phyloP scores from a whole-genome alignment of 2,329 filamentous ascomycete genomes.

The Fusarium tuaranense region DNA sequence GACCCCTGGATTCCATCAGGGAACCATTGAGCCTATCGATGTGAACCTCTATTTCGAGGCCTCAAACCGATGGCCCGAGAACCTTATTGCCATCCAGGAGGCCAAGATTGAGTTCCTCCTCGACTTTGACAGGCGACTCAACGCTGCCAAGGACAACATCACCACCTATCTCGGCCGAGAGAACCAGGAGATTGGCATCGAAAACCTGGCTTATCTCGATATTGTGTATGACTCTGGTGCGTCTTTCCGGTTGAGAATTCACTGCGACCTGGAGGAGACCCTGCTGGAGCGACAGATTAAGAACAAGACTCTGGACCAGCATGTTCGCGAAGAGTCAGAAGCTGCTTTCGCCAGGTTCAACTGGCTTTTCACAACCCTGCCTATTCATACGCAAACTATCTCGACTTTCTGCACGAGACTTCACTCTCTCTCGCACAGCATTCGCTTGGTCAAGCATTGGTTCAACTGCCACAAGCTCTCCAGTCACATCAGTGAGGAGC shows the following conservation, averaged over 20 bases:
- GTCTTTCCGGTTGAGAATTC: constrained; percentile 86
- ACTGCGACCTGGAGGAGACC: constrained; percentile 87
- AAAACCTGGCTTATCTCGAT: constrained; percentile 87
- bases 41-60: constrained; percentile 92
- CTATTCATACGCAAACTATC: constrained; percentile 85
- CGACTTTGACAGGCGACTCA: constrained; percentile 78
- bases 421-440: constrained; percentile 82
- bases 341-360: constrained; percentile 77
- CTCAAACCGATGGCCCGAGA: constrained; percentile 93
- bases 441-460: constrained; percentile 91
- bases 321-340: constrained; percentile 75
- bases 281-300: constrained; percentile 84
- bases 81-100: constrained; percentile 88
- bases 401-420: constrained; percentile 84
- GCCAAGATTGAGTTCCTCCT: constrained; percentile 93
- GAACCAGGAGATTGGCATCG: constrained; percentile 73
- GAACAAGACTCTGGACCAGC: constrained; percentile 75
- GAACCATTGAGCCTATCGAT: constrained; percentile 71
- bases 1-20: constrained; percentile 57
- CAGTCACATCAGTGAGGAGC: constrained; percentile 80
- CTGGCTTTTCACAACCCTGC: constrained; percentile 76
- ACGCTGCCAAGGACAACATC: constrained; percentile 69
- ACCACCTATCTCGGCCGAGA: constrained; percentile 83
- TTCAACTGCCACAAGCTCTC: constrained; percentile 85
- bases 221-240: constrained; percentile 78